Evolutionary conservation across 768 basidiomycete species (phyloP).

Genomic region (Suillus spraguei): DNA sequence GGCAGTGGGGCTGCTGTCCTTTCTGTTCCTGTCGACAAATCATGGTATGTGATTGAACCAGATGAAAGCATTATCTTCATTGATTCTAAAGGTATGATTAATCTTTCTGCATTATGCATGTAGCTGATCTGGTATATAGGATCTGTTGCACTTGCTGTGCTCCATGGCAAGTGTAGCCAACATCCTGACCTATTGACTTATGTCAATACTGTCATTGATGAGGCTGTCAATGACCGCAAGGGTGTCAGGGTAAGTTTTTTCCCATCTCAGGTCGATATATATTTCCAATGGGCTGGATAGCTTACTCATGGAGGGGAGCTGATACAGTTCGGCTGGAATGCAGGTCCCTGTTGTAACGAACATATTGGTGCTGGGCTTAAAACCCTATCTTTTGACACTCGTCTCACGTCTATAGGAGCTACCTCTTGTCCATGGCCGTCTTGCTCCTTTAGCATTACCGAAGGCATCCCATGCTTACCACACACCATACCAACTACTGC

Average conservation of each 20-base stretch:
- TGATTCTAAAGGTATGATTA: neutral
- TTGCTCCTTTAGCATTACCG: no score
- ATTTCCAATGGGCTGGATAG: neutral
- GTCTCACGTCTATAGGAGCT: no score
- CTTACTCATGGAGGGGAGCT: neutral
- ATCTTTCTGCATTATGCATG: neutral
- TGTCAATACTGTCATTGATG: neutral
- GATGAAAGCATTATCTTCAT: neutral
- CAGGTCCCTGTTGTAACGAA: no score
- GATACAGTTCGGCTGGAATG: neutral
- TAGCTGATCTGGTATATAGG: neutral
- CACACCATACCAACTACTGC: no score
- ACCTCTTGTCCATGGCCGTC: no score
- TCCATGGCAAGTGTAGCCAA: neutral
- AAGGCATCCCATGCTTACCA: no score
- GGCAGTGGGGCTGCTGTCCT: neutral
- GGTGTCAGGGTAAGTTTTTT: neutral
- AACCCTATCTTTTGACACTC: no score
- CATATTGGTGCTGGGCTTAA: no score
- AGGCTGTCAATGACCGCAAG: neutral
- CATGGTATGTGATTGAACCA: neutral
- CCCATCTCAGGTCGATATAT: neutral
- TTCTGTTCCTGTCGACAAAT: neutral
- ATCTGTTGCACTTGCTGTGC: neutral
- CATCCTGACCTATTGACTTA: neutral